Percentiles rank a stretch among this genome's conserved stretches.
Conservation (phyloP, 371 early-diverging fungal genomes). For the Actinomortierella wolfii region DNA sequence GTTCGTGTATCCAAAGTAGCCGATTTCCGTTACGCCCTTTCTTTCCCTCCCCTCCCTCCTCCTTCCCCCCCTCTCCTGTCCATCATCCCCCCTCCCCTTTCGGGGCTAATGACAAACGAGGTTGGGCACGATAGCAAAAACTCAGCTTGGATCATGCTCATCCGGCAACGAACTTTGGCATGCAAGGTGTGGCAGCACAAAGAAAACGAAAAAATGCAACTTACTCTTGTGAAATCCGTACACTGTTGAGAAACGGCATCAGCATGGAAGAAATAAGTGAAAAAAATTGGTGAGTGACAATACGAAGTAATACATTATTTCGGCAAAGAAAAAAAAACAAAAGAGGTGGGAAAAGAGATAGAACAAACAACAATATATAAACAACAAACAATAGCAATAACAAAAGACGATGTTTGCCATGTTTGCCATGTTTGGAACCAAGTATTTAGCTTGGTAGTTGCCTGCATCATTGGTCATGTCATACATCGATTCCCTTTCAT, state of each 20-base stretch:
- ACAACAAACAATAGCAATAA: no score
- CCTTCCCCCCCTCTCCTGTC: neutral
- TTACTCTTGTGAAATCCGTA: constrained; percentile 51
- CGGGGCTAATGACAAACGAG: neutral
- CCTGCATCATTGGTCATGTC: neutral
- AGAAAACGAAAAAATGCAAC: constrained; percentile 2
- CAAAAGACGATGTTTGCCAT: no score
- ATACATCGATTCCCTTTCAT: neutral
- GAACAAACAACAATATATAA: no score
- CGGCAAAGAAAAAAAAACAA: neutral
- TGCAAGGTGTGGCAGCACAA: no score
- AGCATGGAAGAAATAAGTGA: neutral
- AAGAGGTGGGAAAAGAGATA: no score
- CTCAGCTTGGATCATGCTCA: neutral
- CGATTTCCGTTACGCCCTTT: neutral
- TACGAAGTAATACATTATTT: neutral
- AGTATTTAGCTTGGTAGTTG: no score
- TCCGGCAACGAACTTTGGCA: no score
- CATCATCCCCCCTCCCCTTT: no score
- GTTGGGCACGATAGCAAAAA: neutral
- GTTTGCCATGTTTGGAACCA: no score
- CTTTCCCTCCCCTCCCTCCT: neutral
- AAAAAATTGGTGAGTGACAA: neutral
- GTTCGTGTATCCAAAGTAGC: no score
- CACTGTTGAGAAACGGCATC: constrained; percentile 26